Base-by-base conservation (phyloP, 1,139 yeast genomes). In the Saccharomyces hybrid region DNA sequence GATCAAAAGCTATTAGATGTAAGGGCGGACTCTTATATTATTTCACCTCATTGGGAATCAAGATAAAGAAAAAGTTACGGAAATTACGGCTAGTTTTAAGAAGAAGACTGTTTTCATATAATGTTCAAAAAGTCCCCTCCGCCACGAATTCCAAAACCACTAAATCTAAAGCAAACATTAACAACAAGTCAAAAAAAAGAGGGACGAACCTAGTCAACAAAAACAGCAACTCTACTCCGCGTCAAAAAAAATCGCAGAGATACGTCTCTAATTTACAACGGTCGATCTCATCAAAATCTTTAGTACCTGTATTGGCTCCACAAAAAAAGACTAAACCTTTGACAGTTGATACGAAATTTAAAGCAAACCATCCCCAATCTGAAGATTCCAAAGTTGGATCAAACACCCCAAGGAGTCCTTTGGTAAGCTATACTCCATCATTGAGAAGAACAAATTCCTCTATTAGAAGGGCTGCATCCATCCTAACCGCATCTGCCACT, bases 401-500 rank as follows among this genome's bases (percentile, higher is more conserved):
- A 25, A 42, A 25, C 20, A 16, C 5, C 2, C 48, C 14, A 44
- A 47, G 31, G 52, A 23, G 14, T 38, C 28, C 44, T 49, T 25
- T 30, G 32, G 44, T 23, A 27, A 53, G 50, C 16, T 55, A 58
- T 13, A 54, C 60, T 1, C 52, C 64, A 1, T 64, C 72, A 7
- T 54, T 70, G 49, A 61, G 71, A 55, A 62, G 73, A 31, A 66
- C 72, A 0, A 66, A 68, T 11, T 69, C 73, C 0, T 68, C 71
- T 4, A 69, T 70, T 14, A 68, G 66, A 54, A 62, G 73, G 53
- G 73, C 72, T 7, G 72, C 71, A 3, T 68, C 73, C 0, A 64
- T 62, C 2, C 58, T 68, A 32, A 63, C 63, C 9, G 54, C 57
- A 27, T 53, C 53, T 32, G 51, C 44, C 6, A 42, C 58, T 3